Evolutionary conservation across 371 early-diverging fungal species (phyloP), one percentile per base, ranked within the genome.

Genomic region (Mucor indicus): DNA sequence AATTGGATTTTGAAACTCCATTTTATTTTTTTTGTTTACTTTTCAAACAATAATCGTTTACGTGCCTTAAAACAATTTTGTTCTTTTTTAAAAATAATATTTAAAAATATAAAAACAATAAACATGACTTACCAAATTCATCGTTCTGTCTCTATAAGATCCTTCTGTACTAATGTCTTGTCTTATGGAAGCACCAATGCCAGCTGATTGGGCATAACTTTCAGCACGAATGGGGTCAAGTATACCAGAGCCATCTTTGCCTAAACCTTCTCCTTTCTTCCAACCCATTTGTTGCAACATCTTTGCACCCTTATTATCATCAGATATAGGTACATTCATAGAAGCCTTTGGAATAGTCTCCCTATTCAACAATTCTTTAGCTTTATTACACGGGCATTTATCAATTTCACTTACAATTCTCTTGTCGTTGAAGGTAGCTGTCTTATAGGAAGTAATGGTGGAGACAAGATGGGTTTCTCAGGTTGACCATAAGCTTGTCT

Each of bases 401-500:
- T 24, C 13, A 10, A 17, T 29, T 19, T 20, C 16, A 32, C 42
- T 48, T 57, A 51, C 59, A 53, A 32, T 36, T 51, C 58, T 32
- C 37, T 37, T 21, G 49, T 15, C 5, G 17, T 33, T 25, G 31
- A 24, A 21, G 13, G 22, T 31, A 8, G 30, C 5, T 49, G 53
- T 44, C 44, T 47, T 16, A 43, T 38, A 23, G 50, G 48, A 7
- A 55, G 17, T 33, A 47, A 39, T 19, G 64, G 53, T 39, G 60
- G 46, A 15, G 59, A 47, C 15, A 62, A 48, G 0, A 59, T 38
- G 5, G 78, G 78, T 29, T 68, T 69, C 10, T 79, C 75, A 0
- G 83, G 83, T 31, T 80, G 84, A 0, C 81, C 81, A 62, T 75
- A 76, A n/a, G 80, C 79, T 47, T 80, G 72, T 35, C 87, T 64